A percentile compares a stretch with the other conserved stretches of the same genome.
phyloP scores from a whole-genome alignment of 2,329 filamentous ascomycete species.

The Colletotrichum paranaense region DNA sequence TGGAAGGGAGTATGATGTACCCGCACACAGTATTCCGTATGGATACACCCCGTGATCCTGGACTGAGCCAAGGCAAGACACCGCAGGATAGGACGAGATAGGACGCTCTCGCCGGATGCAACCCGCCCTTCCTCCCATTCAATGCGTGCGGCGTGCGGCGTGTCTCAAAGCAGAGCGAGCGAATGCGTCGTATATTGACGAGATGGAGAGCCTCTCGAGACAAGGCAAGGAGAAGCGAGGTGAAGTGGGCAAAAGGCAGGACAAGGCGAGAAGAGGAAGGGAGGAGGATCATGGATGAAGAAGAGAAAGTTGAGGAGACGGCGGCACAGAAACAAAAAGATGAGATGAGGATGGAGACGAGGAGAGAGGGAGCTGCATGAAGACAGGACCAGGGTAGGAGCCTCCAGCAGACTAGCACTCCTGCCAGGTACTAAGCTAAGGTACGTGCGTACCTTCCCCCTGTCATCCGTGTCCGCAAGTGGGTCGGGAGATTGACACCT shows the following conservation, averaged over 20 bases:
- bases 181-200: conserved; percentile 6
- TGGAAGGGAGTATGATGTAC: not conserved
- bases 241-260: not conserved
- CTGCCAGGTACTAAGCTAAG: conserved; percentile 18
- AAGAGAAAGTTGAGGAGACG: conserved; percentile 5
- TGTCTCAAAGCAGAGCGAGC: conserved; percentile 3
- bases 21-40: not conserved
- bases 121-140: conserved; percentile 18
- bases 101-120: conserved; percentile 26
- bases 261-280: not conserved
- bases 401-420: no score
- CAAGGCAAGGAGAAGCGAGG: not conserved
- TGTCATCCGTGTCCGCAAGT: conserved; percentile 18
- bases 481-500: conserved; percentile 31
- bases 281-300: not conserved
- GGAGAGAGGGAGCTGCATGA: not conserved
- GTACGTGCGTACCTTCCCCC: conserved; percentile 17
- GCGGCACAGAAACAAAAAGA: not conserved
- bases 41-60: not conserved
- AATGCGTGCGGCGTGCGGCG: not conserved
- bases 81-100: conserved; percentile 10
- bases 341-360: conserved; percentile 2
- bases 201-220: not conserved
- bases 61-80: not conserved
- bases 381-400: not conserved